Percentiles rank a stretch among this genome's conserved stretches.
phyloP scores from a whole-genome alignment of 495 filamentous ascomycete genomes.

The Pyrenula massariospora region DNA sequence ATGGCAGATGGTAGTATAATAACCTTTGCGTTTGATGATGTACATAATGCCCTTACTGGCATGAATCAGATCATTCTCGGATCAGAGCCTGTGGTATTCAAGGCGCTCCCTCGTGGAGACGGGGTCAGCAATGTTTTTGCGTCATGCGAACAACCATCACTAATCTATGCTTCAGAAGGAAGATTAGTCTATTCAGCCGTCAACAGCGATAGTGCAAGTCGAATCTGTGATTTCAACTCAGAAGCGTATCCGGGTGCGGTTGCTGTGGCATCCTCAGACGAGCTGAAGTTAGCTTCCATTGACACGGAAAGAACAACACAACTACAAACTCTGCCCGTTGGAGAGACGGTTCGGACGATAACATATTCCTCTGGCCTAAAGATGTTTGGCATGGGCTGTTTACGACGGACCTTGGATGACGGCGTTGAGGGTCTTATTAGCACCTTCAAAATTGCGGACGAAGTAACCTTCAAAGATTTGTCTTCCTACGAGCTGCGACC shows the following conservation, averaged over 20 bases:
- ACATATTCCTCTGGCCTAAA: conserved; percentile 72
- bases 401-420: conserved; percentile 47
- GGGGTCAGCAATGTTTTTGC: conserved; percentile 68
- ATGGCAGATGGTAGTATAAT: conserved; percentile 90
- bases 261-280: conserved; percentile 61
- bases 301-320: conserved; percentile 82
- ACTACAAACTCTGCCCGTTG: conserved; percentile 63
- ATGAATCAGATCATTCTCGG: conserved; percentile 79
- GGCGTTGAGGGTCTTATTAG: conserved; percentile 48
- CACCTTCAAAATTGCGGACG: conserved; percentile 49
- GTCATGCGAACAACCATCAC: conserved; percentile 81
- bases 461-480: conserved; percentile 42
- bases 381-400: conserved; percentile 77
- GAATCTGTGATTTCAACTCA: conserved; percentile 70
- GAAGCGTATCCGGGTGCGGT: conserved; percentile 72
- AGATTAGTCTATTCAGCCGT: conserved; percentile 88
- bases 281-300: conserved; percentile 71
- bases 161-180: conserved; percentile 83
- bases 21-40: conserved; percentile 61
- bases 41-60: conserved; percentile 45
- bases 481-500: conserved; percentile 39
- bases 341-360: conserved; percentile 76
- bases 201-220: conserved; percentile 77
- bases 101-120: conserved; percentile 54
- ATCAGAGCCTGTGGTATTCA: conserved; percentile 70